These are phyloP conservation scores for Steccherinum ochraceum DNA, from an alignment of 768 basidiomycete species.

Conservation along the genomic window DNA sequence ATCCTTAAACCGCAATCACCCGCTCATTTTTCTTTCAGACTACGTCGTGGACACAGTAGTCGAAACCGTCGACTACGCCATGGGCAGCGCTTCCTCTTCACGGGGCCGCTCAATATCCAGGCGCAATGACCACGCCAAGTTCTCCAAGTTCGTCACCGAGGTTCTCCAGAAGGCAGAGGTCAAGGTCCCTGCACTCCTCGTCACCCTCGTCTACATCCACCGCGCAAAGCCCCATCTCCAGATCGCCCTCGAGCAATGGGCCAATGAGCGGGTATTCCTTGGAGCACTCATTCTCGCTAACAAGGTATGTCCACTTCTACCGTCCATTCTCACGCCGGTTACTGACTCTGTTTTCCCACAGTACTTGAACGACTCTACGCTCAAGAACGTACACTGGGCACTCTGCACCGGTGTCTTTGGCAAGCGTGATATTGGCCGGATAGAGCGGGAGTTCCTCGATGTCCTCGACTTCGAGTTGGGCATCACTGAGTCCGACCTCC, in stretches of 20 bases:
- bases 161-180: conserved; percentile 73
- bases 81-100: conserved; percentile 55
- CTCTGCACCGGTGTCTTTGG: conserved; percentile 80
- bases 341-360: conserved; percentile 20
- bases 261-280: conserved; percentile 84
- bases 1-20: not conserved
- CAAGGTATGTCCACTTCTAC: conserved; percentile 46
- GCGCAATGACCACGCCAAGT: conserved; percentile 47
- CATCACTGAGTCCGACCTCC: conserved; percentile 57
- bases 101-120: conserved; percentile 43
- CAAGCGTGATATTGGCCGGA: conserved; percentile 73
- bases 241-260: conserved; percentile 80
- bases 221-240: conserved; percentile 74
- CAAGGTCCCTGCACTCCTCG: conserved; percentile 60
- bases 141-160: conserved; percentile 58
- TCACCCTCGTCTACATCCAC: conserved; percentile 70
- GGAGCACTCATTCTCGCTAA: conserved; percentile 84
- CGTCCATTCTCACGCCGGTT: conserved; percentile 5
- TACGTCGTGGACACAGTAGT: conserved; percentile 62
- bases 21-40: conserved; percentile 33
- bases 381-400: conserved; percentile 90
- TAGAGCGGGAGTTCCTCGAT: conserved; percentile 77
- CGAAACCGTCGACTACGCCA: conserved; percentile 72
- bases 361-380: conserved; percentile 84
- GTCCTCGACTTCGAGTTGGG: conserved; percentile 73